Evolutionary conservation across 1,284 basidiomycete genomes (phyloP), one percentile per base, ranked within the genome.

Genomic region (Porogramme epimiltina): DNA sequence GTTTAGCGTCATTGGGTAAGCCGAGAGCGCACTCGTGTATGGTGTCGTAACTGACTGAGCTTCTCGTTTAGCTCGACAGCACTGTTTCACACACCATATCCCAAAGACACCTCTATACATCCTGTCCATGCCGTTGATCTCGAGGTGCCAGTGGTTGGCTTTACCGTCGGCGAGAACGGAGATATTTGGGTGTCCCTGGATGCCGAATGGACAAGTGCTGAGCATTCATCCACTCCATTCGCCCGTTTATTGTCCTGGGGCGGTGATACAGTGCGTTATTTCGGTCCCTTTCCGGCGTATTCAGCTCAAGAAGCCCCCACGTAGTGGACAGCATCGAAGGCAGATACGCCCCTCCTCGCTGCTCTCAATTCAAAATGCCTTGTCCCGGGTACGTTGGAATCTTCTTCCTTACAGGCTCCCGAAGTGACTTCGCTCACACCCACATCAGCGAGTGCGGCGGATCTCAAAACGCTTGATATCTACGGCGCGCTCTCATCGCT

Each of bases 1-100:
- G 3, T 91, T 91, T 64, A 85, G 74, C 49, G 84, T 74, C 4
- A 74, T 87, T 50, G 89, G 89, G 89, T 91, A 59, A 47, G 81
- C 64, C 22, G 22, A n/a, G n/a, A n/a, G n/a, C n/a, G n/a, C n/a
- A n/a, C n/a, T 50, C 31, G 39, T 16, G 38, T 49, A 11, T n/a
- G n/a, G n/a, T n/a, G n/a, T n/a, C n/a, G n/a, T n/a, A n/a, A n/a
- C n/a, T n/a, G n/a, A n/a, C n/a, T n/a, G n/a, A n/a, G n/a, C n/a
- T 16, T 37, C n/a, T n/a, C n/a, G 4, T 6, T 11, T 62, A 92
- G 90, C 19, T 79, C 82, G 2, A 83, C 85, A 1, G 87, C 89
- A 0, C 58, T 92, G 4, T 91, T 91, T 63, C 73, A 65, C 36
- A 77, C 76, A 49, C 59, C 66, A 22, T 77, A 77, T 53, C 69